Evolutionary conservation across 306 rosid species (phyloP), one percentile per base, ranked within the genome.

Genomic region (Quercus aquifolioides): DNA sequence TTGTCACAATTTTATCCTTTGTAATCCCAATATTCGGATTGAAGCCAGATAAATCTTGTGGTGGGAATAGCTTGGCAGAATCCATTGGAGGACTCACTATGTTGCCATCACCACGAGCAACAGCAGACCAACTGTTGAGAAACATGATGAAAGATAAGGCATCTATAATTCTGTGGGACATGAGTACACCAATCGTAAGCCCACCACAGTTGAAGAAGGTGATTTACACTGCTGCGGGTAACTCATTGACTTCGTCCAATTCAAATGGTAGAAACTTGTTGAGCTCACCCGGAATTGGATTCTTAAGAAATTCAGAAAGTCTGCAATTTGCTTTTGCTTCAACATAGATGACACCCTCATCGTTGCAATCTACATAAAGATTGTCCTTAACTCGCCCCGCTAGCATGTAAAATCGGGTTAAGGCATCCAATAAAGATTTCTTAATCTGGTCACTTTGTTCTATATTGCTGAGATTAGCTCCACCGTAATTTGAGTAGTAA

Each of bases 131-230:
- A 18, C 75, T 18, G 10, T 79, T 62, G 20, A 84, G 71, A 12
- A 84, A 84, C 70, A 13, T 64, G 72, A 75, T n/a, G 23, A 31
- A 1, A 19, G 87, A 51, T 51, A 72, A 62, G 17, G 76, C 87
- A 31, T 80, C 84, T 5, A 51, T 76, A 8, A 84, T 15, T 31
- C 55, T 79, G 75, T 84, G 87, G 26, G 79, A 79, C 64, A 84
- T 35, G 65, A 78, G 52, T n/a, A 79, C 28, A 15, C 78, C 59
- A 3, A 84, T 41, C 1, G 59, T 54, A 70, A 84, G 57, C 33
- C 87, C 84, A 13, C 62, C 87, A 28, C 87, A 84, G 10, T 41
- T 56, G 15, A 80, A 84, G 33, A 71, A 62, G 26, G 65, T 84
- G 20, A 26, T 73, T 65, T 75, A 77, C 71, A 76, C 41, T 6